Evolutionary conservation across 257 asterid genomes (phyloP), one percentile per base, ranked within the genome.

Genomic region (Nicotiana sylvestris): DNA sequence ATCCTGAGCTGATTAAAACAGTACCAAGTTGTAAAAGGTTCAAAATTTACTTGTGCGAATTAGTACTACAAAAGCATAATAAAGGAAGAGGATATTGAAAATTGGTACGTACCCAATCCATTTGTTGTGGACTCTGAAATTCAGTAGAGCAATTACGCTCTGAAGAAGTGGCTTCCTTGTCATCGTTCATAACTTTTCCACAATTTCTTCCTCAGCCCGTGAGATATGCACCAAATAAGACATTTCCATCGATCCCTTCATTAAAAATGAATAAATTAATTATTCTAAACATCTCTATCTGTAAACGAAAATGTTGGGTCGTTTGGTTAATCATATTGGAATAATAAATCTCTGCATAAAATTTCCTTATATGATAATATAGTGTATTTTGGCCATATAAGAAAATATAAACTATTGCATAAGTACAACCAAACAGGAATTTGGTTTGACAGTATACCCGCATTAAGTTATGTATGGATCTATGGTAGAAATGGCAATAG

Each of bases 1-100:
- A 88, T 79, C 87, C 96, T 90, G 90, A 81, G 83, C 76, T 35
- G 35, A 35, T 55, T 1, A 46, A 58, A 66, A 29, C 6, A 67
- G 30, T 4, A 37, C 0, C 43, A 6, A 49, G 13, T 46, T 49
- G 62, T 15, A 49, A 53, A 74, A 49, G 61, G 25, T 13, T 21
- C 39, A 72, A 72, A 25, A 3, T 25, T 49, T 49, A 46, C 1
- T 10, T 21, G 37, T 72, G 6, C 25, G 46, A 12, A 37, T 6
- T 39, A 46, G 6, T 21, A 72, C 4, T 12, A 46, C 11, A 21
- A 15, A 74, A 49, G 25, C 2, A 74, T 6, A 49, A 74, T 10
- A 53, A 53, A 53, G 15, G 2, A 27, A 25, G 32, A 12, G 33
- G 1, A 6, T 61, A 74, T 49, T 49, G 62, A 2, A 27, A 30